Base-by-base conservation (phyloP, 306 rosid genomes). In the Cicer pinnatifidum region DNA sequence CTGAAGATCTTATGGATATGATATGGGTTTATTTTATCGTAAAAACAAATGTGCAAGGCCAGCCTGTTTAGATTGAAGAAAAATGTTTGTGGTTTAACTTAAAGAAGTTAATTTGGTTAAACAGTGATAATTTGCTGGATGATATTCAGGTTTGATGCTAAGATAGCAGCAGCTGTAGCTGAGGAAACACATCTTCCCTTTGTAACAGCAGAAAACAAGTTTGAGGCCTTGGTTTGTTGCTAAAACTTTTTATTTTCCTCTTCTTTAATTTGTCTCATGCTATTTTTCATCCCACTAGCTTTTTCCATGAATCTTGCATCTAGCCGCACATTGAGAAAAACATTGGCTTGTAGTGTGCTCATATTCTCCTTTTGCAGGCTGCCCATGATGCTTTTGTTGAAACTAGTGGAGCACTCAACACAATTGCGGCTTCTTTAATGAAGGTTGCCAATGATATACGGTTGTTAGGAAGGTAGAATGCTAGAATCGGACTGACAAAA, bases 341-440 rank as follows among this genome's bases (percentile, higher is more conserved):
- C 43, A 44, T 64, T 46, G 48, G 72, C 67, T 20, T 72, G 47
- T 58, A 19, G 43, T 56, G 50, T 67, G 70, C 39, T 73, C 11
- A 83, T 47, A 16, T 67, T 79, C 69, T 71, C 69, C 59, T 69
- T 85, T 76, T 67, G 54, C 84, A 95, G 97, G 99, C 99, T 76
- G 99, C 99, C 61, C 99, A 95, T 80, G 99, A 91, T 86, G 97
- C 99, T 74, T 87, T 87, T 89, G 99, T 95, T 67, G 96, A 88
- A 85, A 54, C 91, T 57, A 91, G 97, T 65, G 99, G 99, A 72
- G 88, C 99, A 68, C 88, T 95, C 44, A 95, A 95, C 83, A 91
- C 97, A 37, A 54, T 91, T 71, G 93, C 99, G 1, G 70, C 89
- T 76, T 95, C 99, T 77, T 75, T 95, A 77, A 95, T 95, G 99